phyloP scores from a whole-genome alignment of 805 yeast species.

The Alloascoidea africana region DNA sequence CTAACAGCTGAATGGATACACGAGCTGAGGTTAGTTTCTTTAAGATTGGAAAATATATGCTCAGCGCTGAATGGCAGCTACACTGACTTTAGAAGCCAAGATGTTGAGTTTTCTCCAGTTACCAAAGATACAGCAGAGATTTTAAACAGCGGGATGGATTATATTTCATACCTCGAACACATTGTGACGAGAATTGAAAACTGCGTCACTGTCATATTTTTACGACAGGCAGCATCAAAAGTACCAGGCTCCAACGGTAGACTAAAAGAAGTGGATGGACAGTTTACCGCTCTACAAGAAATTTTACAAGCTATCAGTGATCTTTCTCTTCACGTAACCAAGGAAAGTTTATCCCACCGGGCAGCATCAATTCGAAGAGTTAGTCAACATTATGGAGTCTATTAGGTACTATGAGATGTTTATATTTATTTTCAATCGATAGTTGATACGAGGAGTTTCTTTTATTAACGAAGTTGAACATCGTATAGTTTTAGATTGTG shows the following conservation, averaged over 20 bases:
- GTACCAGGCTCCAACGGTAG: slow-evolving; percentile 2
- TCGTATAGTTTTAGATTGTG: too few relatives aligned
- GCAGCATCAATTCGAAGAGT: too few relatives aligned
- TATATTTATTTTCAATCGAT: too few relatives aligned
- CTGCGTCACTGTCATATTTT: slow-evolving; percentile 27
- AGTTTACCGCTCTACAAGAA: neutral
- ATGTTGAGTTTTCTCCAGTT: slow-evolving; percentile 6
- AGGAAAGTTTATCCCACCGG: too few relatives aligned
- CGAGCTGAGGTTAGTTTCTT: slow-evolving; percentile 36
- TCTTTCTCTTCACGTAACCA: too few relatives aligned
- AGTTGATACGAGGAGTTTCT: too few relatives aligned
- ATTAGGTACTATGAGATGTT: too few relatives aligned
- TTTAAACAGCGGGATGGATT: slow-evolving; percentile 13
- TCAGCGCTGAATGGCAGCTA: slow-evolving; percentile 32
- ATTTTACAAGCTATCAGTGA: too few relatives aligned
- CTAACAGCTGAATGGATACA: slow-evolving; percentile 24
- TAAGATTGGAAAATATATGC: slow-evolving; percentile 43
- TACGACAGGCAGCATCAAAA: slow-evolving; percentile 21
- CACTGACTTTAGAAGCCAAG: slow-evolving; percentile 9
- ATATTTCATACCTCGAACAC: slow-evolving; percentile 31
- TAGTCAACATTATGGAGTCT: too few relatives aligned
- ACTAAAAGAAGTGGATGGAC: neutral
- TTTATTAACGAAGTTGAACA: too few relatives aligned
- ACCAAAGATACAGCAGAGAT: slow-evolving; percentile 11
- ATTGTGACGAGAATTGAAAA: slow-evolving; percentile 57